A percentile compares a stretch with the other conserved stretches of the same genome.
These are phyloP conservation scores for Didymella pomorum DNA, from an alignment of 2,329 filamentous ascomycete genomes.

Conservation along the genomic window DNA sequence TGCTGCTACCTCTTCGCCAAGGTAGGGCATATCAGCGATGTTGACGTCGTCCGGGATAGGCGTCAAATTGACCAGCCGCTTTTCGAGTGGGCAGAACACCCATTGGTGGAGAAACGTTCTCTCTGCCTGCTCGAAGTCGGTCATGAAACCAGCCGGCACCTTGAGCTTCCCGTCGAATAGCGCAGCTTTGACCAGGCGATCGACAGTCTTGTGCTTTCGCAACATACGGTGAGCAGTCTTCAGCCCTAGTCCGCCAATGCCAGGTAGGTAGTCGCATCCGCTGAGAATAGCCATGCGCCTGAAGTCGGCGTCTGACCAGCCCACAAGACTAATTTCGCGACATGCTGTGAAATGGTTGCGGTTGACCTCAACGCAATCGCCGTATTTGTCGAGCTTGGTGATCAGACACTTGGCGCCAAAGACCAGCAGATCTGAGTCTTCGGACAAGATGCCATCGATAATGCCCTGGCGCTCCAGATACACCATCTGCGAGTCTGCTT, in stretches of 20 bases:
- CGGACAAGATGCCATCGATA: conserved; percentile 87
- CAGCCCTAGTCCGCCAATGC: conserved; percentile 83
- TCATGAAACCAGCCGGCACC: conserved; percentile 81
- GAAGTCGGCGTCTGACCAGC: conserved; percentile 92
- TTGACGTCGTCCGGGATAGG: conserved; percentile 69
- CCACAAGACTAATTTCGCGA: conserved; percentile 85
- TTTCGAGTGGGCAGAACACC: conserved; percentile 82
- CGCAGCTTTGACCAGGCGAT: conserved; percentile 80
- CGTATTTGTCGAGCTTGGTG: conserved; percentile 94
- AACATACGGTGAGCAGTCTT: conserved; percentile 94
- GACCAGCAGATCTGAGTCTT: conserved; percentile 94
- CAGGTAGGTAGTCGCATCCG: conserved; percentile 93
- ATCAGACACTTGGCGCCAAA: conserved; percentile 91
- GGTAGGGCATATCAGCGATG: conserved; percentile 77
- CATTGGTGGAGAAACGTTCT: conserved; percentile 93
- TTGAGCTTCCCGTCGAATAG: conserved; percentile 88
- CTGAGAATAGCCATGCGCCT: conserved; percentile 95
- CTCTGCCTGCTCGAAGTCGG: conserved; percentile 85
- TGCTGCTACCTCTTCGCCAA: conserved; percentile 76
- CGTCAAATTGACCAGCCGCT: conserved; percentile 78
- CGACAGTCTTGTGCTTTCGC: conserved; percentile 86
- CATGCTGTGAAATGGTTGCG: conserved; percentile 88
- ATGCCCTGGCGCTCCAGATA: conserved; percentile 89
- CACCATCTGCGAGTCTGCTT: conserved; percentile 95
- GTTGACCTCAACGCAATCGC: conserved; percentile 90